These are phyloP conservation scores for Hypocrella siamensis DNA, from an alignment of 2,329 filamentous ascomycete genomes.

Conservation along the genomic window DNA sequence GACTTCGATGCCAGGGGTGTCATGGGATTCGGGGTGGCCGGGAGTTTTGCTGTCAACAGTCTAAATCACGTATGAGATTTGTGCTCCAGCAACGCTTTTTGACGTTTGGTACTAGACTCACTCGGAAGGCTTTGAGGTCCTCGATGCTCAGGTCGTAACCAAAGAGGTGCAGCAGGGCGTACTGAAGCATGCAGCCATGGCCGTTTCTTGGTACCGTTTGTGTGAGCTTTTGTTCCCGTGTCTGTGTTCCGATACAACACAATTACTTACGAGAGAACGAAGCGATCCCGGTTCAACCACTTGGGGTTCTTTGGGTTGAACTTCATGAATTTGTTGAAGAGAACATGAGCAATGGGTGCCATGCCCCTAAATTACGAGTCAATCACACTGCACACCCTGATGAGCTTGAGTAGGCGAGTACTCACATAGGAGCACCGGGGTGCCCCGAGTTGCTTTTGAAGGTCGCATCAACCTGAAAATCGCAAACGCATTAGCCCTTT, in stretches of 20 bases:
- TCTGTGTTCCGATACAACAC: too few relatives aligned
- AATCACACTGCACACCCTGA: conserved; percentile 10
- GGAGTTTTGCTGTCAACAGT: conserved; percentile 61
- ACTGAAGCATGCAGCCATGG: conserved; percentile 98
- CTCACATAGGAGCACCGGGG: conserved; percentile 91
- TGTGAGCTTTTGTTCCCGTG: neutral
- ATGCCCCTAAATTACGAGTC: conserved; percentile 41
- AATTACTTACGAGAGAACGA: conserved; percentile 85
- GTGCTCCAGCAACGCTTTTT: neutral
- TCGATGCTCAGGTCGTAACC: conserved; percentile 78
- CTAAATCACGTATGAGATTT: conserved; percentile 13
- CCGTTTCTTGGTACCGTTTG: conserved; percentile 53
- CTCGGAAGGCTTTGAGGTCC: conserved; percentile 91
- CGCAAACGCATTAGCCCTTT: neutral
- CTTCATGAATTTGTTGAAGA: conserved; percentile 98
- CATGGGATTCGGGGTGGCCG: conserved; percentile 90
- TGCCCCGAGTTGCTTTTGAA: conserved; percentile 93
- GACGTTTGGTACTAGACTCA: conserved; percentile 37
- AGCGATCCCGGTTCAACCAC: conserved; percentile 95
- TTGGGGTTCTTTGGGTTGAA: conserved; percentile 99
- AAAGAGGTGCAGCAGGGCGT: conserved; percentile 92
- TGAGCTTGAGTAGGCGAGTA: conserved; percentile 7
- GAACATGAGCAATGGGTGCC: conserved; percentile 89
- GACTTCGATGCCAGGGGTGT: conserved; percentile 93
- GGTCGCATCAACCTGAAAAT: conserved; percentile 81